A percentile compares a stretch with the other conserved stretches of the same genome.
These are phyloP conservation scores for Zopfochytrium polystomum DNA, from an alignment of 371 early-diverging fungal genomes.

Conservation along the genomic window DNA sequence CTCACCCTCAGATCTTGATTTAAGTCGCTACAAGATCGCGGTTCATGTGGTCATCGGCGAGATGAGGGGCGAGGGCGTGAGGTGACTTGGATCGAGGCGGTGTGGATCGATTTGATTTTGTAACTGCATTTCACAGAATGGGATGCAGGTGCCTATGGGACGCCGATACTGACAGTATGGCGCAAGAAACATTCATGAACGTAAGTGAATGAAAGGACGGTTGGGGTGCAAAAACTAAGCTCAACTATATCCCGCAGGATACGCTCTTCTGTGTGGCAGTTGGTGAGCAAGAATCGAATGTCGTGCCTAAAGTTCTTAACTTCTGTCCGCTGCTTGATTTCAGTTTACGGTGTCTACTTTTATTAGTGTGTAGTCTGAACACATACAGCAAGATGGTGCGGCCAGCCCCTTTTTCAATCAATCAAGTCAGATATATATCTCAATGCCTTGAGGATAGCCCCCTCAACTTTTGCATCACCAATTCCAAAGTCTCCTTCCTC, in stretches of 20 bases:
- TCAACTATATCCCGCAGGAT: conserved; percentile 43
- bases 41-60: conserved; percentile 67
- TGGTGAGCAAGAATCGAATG: conserved; percentile 19
- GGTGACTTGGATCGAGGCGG: conserved; percentile 31
- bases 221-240: not conserved
- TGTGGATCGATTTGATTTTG: not conserved
- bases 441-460: no score
- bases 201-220: conserved; percentile 36
- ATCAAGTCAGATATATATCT: no score
- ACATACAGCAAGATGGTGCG: no score
- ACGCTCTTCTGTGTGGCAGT: conserved; percentile 53
- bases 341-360: conserved; percentile 46
- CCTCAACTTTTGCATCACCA: conserved; percentile 60
- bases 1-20: conserved; percentile 49
- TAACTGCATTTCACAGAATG: conserved; percentile 38
- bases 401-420: no score
- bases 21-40: conserved; percentile 63
- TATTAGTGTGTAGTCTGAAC: no score
- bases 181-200: conserved; percentile 64
- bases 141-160: conserved; percentile 69
- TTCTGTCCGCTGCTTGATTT: no score
- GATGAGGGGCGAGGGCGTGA: conserved; percentile 63
- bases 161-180: conserved; percentile 64
- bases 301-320: not conserved
- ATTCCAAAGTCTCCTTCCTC: conserved; percentile 77